A percentile compares a stretch with the other conserved stretches of the same genome.
These are phyloP conservation scores for Mortierella antarctica DNA, from an alignment of 192 early-diverging fungal species.

Conservation along the genomic window DNA sequence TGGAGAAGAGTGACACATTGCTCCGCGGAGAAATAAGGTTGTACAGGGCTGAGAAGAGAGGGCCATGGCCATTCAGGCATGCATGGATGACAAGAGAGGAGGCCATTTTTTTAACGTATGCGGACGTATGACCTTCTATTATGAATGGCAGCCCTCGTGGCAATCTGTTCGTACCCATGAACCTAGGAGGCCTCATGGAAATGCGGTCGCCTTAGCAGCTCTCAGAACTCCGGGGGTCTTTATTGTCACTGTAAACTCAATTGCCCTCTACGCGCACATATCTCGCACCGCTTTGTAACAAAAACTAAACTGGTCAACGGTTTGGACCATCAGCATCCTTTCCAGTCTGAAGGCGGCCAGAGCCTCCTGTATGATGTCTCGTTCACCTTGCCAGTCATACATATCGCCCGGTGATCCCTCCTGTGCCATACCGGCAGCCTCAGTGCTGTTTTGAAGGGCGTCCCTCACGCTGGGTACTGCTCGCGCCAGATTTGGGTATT, in stretches of 20 bases:
- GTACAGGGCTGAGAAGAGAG: too few relatives aligned
- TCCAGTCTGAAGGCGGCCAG: conserved; percentile 75
- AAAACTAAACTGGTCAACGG: conserved; percentile 78
- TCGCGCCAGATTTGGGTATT: conserved; percentile 16
- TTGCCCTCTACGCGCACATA: conserved; percentile 14
- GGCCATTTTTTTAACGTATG: too few relatives aligned
- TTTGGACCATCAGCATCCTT: conserved; percentile 86
- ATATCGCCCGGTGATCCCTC: conserved; percentile 10
- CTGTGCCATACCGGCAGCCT: neutral
- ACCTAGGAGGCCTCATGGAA: too few relatives aligned
- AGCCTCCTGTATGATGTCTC: conserved; percentile 73
- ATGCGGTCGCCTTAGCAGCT: too few relatives aligned
- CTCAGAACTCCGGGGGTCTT: too few relatives aligned
- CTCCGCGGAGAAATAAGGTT: too few relatives aligned
- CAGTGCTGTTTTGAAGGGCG: neutral
- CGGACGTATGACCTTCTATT: too few relatives aligned
- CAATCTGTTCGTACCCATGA: too few relatives aligned
- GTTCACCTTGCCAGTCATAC: conserved; percentile 31
- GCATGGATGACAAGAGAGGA: too few relatives aligned
- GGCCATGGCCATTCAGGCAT: too few relatives aligned
- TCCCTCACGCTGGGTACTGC: neutral
- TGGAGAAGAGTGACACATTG: too few relatives aligned
- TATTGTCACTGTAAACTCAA: neutral
- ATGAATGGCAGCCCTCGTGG: too few relatives aligned
- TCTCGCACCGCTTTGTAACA: conserved; percentile 75